Conservation (phyloP, 495 filamentous ascomycete species). For the Parachaetomium inaequale region DNA sequence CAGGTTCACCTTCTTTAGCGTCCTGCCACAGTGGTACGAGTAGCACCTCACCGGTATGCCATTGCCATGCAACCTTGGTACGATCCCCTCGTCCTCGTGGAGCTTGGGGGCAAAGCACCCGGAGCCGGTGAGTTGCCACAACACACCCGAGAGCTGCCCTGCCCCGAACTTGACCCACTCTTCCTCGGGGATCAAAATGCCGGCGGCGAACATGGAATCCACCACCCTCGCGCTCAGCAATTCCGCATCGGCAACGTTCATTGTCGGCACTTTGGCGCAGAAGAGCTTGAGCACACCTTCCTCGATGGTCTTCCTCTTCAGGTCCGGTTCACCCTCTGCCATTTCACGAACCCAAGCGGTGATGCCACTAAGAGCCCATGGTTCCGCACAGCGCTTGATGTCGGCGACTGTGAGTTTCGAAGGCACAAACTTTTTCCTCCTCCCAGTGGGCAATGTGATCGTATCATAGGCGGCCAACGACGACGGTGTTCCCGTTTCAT, state of each 20-base stretch:
- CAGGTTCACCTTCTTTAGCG: conserved; percentile 89
- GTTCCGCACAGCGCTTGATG: conserved; percentile 80
- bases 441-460: conserved; percentile 64
- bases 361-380: conserved; percentile 91
- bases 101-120: conserved; percentile 86
- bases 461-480: conserved; percentile 60
- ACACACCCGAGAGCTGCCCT: conserved; percentile 73
- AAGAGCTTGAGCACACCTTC: conserved; percentile 89
- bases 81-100: conserved; percentile 62
- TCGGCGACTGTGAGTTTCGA: conserved; percentile 81
- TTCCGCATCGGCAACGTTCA: conserved; percentile 98
- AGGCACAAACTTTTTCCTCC: conserved; percentile 76
- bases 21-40: conserved; percentile 88
- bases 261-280: conserved; percentile 93
- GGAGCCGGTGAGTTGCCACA: conserved; percentile 88
- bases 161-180: conserved; percentile 94
- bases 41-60: conserved; percentile 76
- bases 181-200: conserved; percentile 80
- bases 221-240: conserved; percentile 76
- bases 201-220: conserved; percentile 72
- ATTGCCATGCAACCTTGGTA: conserved; percentile 35
- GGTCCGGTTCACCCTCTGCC: conserved; percentile 77
- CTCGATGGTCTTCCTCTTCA: conserved; percentile 74
- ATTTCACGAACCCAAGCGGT: conserved; percentile 81
- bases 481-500: conserved; percentile 50